Evolutionary conservation across 2,329 filamentous ascomycete genomes (phyloP).

Genomic region (Fusarium torulosum): DNA sequence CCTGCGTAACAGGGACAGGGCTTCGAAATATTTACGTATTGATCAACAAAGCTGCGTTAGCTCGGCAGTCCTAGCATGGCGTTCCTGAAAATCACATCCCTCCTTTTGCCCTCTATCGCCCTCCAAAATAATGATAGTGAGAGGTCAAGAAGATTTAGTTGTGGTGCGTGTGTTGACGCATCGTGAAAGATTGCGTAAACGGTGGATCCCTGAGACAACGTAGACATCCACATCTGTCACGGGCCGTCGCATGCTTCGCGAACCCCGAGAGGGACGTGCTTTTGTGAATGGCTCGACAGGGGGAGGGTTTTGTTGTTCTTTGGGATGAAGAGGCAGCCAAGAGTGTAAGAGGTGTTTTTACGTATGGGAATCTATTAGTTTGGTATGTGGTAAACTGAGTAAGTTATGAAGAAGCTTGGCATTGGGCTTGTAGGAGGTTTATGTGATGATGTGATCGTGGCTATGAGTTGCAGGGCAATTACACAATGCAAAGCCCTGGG

Average conservation of each 20-base stretch:
- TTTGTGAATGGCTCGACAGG: conserved; percentile 29
- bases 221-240: conserved; percentile 27
- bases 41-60: conserved; percentile 16
- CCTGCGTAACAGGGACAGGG: conserved; percentile 17
- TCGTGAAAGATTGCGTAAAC: conserved; percentile 31
- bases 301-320: conserved; percentile 22
- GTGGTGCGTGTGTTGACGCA: conserved; percentile 18
- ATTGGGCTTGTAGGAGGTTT: background rate
- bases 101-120: background rate
- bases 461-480: background rate
- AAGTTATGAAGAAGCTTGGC: background rate
- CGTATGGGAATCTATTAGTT: background rate
- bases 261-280: conserved; percentile 44
- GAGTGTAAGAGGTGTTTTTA: conserved; percentile 8
- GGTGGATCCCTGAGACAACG: conserved; percentile 25
- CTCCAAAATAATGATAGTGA: background rate
- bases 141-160: conserved; percentile 15
- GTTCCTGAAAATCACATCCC: conserved; percentile 28
- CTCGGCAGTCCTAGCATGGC: conserved; percentile 6
- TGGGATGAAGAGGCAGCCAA: conserved; percentile 36
- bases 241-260: conserved; percentile 38
- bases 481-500: background rate
- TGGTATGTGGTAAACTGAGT: conserved; percentile 3
- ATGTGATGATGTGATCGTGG: background rate
- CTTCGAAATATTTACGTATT: background rate